Evolutionary conservation across 73 alveolate species (phyloP).

Genomic region (Uronychia setigera): DNA sequence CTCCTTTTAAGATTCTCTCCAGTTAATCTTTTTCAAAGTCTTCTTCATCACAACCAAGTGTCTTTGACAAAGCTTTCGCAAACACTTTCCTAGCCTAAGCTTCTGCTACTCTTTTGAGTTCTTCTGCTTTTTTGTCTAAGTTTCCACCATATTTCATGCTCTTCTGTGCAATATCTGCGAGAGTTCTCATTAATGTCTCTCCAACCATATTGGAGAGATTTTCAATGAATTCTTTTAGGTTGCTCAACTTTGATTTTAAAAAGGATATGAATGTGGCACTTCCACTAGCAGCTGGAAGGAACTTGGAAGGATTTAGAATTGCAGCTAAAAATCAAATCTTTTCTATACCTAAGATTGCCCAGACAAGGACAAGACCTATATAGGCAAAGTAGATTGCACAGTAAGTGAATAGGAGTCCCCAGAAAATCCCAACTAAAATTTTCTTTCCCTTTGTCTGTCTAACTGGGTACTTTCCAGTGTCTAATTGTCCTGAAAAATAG

Average conservation of each 20-base stretch:
- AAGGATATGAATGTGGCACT: slow-evolving; percentile 2
- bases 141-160: not conserved
- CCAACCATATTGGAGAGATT: not conserved
- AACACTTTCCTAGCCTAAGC: not conserved
- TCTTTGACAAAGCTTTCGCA: not conserved
- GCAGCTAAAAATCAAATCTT: no score
- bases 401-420: not conserved
- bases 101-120: not conserved
- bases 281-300: slow-evolving; percentile 27
- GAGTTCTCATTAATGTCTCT: not conserved
- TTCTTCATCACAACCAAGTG: not conserved
- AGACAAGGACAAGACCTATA: slow-evolving; percentile 7
- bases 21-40: not conserved
- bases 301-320: slow-evolving; percentile 25
- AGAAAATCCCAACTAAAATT: not conserved
- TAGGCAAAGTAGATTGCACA: slow-evolving; percentile 1
- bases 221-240: not conserved
- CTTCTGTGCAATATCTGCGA: not conserved
- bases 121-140: no score
- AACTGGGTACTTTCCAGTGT: slow-evolving; percentile 23
- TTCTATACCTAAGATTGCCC: no score
- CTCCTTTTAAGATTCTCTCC: slow-evolving; percentile 10
- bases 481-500: slow-evolving; percentile 15
- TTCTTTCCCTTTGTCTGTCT: not conserved
- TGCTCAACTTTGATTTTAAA: not conserved